These are phyloP conservation scores for Tylopilus orsonianus DNA, from an alignment of 1,284 basidiomycete species.

Conservation along the genomic window DNA sequence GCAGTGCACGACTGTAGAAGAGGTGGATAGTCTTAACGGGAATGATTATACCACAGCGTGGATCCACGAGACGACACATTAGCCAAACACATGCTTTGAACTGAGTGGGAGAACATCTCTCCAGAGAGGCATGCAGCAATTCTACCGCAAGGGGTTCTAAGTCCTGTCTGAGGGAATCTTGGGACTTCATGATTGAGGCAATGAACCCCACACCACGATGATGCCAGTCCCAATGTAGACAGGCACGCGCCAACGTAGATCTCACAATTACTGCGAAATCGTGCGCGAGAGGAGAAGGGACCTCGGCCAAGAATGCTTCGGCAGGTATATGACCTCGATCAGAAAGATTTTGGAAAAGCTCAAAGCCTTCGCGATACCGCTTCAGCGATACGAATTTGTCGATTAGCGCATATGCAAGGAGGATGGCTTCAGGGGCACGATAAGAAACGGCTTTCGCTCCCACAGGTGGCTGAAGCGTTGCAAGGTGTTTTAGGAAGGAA, in stretches of 20 bases:
- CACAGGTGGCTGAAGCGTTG: conserved; percentile 16
- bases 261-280: conserved; percentile 46
- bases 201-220: conserved; percentile 41
- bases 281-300: conserved; percentile 33
- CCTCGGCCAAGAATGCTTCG: conserved; percentile 38
- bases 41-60: conserved; percentile 31
- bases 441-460: conserved; percentile 24
- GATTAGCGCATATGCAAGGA: conserved; percentile 27
- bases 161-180: conserved; percentile 30
- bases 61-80: conserved; percentile 30
- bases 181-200: conserved; percentile 33
- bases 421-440: conserved; percentile 25
- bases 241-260: conserved; percentile 46
- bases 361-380: conserved; percentile 36
- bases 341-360: conserved; percentile 46
- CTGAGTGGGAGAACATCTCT: conserved; percentile 29
- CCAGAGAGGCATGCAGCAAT: conserved; percentile 40
- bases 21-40: conserved; percentile 42
- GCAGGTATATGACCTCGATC: conserved; percentile 35
- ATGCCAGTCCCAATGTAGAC: conserved; percentile 51
- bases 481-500: conserved; percentile 24
- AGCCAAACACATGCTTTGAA: conserved; percentile 35
- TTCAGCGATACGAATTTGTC: conserved; percentile 37
- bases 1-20: conserved; percentile 44
- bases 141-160: conserved; percentile 32